phyloP scores from a whole-genome alignment of 371 early-diverging fungal species.

The Basidiobolus meristosporus region DNA sequence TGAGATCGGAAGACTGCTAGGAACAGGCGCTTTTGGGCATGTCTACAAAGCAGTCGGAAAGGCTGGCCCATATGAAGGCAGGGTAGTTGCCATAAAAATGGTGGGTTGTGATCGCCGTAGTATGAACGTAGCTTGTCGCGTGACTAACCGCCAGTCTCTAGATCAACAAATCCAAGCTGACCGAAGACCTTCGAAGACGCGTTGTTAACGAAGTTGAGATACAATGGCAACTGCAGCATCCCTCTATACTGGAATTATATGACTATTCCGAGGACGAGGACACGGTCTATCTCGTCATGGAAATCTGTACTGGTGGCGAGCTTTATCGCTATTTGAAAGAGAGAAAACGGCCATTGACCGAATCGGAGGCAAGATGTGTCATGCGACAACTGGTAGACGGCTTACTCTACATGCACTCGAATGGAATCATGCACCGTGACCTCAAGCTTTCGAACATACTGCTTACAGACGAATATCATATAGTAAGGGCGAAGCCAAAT shows the following conservation, averaged over 20 bases:
- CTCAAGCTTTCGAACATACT: slow-evolving; percentile 76
- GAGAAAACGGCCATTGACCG: background rate
- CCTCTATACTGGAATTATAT: background rate
- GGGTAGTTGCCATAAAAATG: background rate
- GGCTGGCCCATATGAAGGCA: background rate
- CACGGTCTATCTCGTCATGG: background rate
- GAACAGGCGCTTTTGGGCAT: background rate
- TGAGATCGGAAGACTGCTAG: background rate
- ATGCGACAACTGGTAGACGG: slow-evolving; percentile 15
- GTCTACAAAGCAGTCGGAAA: background rate
- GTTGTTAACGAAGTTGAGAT: background rate
- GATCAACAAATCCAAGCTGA: background rate
- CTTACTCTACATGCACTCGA: slow-evolving; percentile 72
- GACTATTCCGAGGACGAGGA: background rate
- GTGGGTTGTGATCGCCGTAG: background rate
- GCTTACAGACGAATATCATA: background rate
- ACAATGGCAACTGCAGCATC: background rate
- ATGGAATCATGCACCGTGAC: slow-evolving; percentile 81
- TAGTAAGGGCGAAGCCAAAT: background rate
- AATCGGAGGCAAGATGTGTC: background rate
- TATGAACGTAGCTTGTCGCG: background rate
- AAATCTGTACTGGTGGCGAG: background rate
- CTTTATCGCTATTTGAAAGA: background rate
- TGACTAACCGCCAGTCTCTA: background rate
- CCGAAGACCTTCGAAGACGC: background rate